phyloP scores from a whole-genome alignment of 2,329 filamentous ascomycete genomes.

The Periconia macrospinosa region DNA sequence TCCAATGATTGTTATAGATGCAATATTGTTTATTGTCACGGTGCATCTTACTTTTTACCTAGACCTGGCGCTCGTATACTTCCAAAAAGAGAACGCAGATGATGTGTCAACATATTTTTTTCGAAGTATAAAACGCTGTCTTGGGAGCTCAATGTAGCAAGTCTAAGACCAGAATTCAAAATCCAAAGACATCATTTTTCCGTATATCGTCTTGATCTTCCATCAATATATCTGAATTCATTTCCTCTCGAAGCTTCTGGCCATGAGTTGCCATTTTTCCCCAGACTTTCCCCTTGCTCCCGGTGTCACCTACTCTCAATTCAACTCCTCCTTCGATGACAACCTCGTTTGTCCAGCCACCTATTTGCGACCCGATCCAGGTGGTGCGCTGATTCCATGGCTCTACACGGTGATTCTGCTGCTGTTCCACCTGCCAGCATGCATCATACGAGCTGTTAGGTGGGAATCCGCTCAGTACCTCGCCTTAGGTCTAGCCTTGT shows the following conservation, averaged over 20 bases:
- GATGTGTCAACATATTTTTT: too few species aligned
- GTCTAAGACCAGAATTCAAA: too few species aligned
- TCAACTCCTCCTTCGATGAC: neutral
- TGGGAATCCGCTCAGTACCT: slow-evolving; percentile 17
- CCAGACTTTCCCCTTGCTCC: neutral
- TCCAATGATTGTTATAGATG: neutral
- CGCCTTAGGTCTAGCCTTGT: slow-evolving; percentile 10
- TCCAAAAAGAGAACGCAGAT: too few species aligned
- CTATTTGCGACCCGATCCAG: slow-evolving; percentile 1
- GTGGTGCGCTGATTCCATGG: slow-evolving; percentile 5
- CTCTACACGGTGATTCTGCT: slow-evolving; percentile 1
- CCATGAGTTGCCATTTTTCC: neutral
- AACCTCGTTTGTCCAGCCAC: neutral
- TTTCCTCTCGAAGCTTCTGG: neutral
- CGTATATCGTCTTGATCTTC: too few species aligned
- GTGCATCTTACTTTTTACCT: neutral
- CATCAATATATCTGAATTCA: neutral
- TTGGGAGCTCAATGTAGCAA: too few species aligned
- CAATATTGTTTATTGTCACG: neutral
- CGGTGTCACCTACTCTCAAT: neutral
- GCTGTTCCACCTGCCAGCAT: slow-evolving; percentile 9
- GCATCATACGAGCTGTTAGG: slow-evolving; percentile 12
- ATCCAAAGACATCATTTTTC: too few species aligned
- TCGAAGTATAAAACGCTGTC: too few species aligned
- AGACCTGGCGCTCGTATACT: too few species aligned